Evolutionary conservation across 2,329 filamentous ascomycete genomes (phyloP).

Genomic region (Claviceps quebecensis): DNA sequence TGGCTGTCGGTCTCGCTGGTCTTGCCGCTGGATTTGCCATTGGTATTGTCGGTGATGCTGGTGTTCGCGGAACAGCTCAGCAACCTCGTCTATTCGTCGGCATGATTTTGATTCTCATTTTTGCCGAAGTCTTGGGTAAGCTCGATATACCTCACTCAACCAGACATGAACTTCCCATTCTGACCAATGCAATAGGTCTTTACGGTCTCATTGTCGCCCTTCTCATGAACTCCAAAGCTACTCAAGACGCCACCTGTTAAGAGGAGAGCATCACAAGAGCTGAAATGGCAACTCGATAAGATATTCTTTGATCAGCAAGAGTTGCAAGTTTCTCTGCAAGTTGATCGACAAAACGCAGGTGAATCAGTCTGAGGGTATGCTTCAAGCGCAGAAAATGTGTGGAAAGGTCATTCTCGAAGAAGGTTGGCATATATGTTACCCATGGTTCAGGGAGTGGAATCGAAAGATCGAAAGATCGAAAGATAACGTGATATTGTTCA

Average conservation of each 20-base stretch:
- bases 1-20: constrained; percentile 69
- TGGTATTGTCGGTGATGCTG: constrained; percentile 77
- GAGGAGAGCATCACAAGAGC: constrained; percentile 6
- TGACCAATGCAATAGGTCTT: constrained; percentile 52
- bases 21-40: constrained; percentile 77
- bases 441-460: neutral
- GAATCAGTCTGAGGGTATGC: constrained; percentile 12
- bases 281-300: constrained; percentile 22
- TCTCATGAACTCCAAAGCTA: constrained; percentile 96
- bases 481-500: neutral
- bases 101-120: constrained; percentile 99
- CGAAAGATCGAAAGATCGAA: no score
- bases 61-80: constrained; percentile 75
- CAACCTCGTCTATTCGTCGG: constrained; percentile 82
- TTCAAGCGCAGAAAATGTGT: neutral
- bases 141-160: constrained; percentile 9
- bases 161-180: constrained; percentile 2
- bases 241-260: constrained; percentile 47
- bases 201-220: constrained; percentile 98
- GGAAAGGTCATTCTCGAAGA: constrained; percentile 4
- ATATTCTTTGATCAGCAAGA: constrained; percentile 17
- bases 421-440: constrained; percentile 1
- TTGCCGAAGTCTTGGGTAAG: constrained; percentile 94
- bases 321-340: constrained; percentile 11
- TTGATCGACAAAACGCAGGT: constrained; percentile 11